phyloP scores from a whole-genome alignment of 495 filamentous ascomycete genomes.

The Aspergillus cristatus region DNA sequence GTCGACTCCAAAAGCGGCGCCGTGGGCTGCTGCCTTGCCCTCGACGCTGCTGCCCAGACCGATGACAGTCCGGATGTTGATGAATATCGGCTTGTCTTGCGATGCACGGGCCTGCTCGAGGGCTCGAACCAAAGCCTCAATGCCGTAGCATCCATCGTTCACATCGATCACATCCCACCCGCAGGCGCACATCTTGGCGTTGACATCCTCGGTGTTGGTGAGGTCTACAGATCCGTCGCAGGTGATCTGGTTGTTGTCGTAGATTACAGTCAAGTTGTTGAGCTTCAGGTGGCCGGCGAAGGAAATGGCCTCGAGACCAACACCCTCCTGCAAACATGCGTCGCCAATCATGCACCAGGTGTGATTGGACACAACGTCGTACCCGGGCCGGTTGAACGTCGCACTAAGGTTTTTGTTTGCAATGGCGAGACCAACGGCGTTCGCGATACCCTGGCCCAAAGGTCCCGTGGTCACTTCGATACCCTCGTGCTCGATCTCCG shows the following conservation, averaged over 20 bases:
- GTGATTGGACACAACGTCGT: conserved; percentile 37
- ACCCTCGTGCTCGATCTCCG: conserved; percentile 51
- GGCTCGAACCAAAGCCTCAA: conserved; percentile 41
- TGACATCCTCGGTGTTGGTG: conserved; percentile 49
- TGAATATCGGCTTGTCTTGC: conserved; percentile 46
- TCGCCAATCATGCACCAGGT: conserved; percentile 52
- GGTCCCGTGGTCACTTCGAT: conserved; percentile 57
- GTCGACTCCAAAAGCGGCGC: conserved; percentile 38
- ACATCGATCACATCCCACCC: conserved; percentile 52
- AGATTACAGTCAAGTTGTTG: conserved; percentile 47
- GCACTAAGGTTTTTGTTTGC: conserved; percentile 48
- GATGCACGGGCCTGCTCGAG: conserved; percentile 32
- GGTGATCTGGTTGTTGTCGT: conserved; percentile 50
- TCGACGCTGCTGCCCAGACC: conserved; percentile 43
- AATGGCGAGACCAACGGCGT: conserved; percentile 52
- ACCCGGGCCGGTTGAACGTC: conserved; percentile 42
- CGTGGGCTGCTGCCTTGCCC: conserved; percentile 42
- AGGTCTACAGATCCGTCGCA: conserved; percentile 50
- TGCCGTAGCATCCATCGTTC: conserved; percentile 43
- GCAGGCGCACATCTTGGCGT: conserved; percentile 47
- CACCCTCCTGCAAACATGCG: conserved; percentile 51
- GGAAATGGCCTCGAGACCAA: conserved; percentile 48
- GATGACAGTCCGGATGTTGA: conserved; percentile 51
- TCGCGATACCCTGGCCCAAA: conserved; percentile 50
- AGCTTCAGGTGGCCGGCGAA: conserved; percentile 47